A percentile compares a stretch with the other conserved stretches of the same genome.
Evolutionary conservation across 164 flowering plant species (phyloP).

Genomic region (Magnolia changhungtana): DNA sequence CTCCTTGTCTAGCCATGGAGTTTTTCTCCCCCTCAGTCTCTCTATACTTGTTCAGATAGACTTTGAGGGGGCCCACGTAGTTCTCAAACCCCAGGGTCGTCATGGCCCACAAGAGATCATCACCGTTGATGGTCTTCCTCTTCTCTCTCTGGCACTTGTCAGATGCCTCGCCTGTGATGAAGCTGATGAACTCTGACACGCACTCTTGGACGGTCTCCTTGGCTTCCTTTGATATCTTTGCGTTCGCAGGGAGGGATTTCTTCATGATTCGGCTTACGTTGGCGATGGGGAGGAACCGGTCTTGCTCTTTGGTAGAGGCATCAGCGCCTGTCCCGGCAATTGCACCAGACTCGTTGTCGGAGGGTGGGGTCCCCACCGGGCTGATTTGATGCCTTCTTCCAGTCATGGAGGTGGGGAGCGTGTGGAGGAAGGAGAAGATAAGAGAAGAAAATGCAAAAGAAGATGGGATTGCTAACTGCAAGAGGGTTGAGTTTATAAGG

Average conservation of each 20-base stretch:
- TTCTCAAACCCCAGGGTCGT: slow-evolving; percentile 43
- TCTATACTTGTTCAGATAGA: slow-evolving; percentile 35
- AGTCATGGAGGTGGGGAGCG: slow-evolving; percentile 16
- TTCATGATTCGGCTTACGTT: slow-evolving; percentile 48
- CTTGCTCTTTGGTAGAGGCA: slow-evolving; percentile 30
- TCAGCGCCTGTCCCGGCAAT: slow-evolving; percentile 9
- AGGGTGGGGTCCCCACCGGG: slow-evolving; percentile 25
- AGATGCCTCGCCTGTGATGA: slow-evolving; percentile 46
- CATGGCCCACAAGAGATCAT: slow-evolving; percentile 50
- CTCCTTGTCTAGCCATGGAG: slow-evolving; percentile 25
- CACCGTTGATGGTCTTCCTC: slow-evolving; percentile 42
- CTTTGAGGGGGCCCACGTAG: slow-evolving; percentile 38
- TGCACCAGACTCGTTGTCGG: slow-evolving; percentile 17
- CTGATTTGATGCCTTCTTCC: slow-evolving; percentile 25
- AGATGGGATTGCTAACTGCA: background rate
- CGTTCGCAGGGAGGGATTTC: slow-evolving; percentile 36
- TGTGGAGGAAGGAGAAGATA: background rate
- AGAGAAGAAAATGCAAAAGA: background rate
- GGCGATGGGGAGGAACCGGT: slow-evolving; percentile 44
- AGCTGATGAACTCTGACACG: slow-evolving; percentile 52
- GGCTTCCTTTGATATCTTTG: slow-evolving; percentile 46
- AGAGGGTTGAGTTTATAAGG: slow-evolving; percentile 2
- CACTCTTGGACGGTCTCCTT: slow-evolving; percentile 51
- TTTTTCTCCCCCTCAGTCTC: slow-evolving; percentile 39
- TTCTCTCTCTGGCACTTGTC: slow-evolving; percentile 49